Percentiles rank a stretch among this genome's conserved stretches.
These are phyloP conservation scores for Aureobasidium sp. DNA, from an alignment of 2,329 filamentous ascomycete species.

Conservation along the genomic window DNA sequence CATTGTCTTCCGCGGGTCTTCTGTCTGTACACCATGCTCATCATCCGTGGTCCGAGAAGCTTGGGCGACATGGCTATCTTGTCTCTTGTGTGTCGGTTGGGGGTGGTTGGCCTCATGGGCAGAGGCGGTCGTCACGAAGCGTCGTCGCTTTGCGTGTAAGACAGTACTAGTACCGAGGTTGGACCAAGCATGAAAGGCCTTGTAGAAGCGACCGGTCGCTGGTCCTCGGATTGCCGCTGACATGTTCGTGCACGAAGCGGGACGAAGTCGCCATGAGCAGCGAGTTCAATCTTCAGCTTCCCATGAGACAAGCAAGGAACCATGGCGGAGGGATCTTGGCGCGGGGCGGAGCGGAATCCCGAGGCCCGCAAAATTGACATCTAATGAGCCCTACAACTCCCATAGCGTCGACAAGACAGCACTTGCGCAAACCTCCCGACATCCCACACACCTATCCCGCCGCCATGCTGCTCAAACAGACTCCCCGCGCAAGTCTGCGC, in stretches of 20 bases:
- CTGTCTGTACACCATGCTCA: not conserved
- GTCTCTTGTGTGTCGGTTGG: not conserved
- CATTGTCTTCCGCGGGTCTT: not conserved
- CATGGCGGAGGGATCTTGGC: not conserved
- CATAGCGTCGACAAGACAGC: not conserved
- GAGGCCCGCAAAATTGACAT: constrained; percentile 2
- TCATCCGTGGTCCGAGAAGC: not conserved
- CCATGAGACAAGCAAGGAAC: not conserved
- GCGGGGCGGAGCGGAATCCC: not conserved
- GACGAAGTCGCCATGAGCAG: not conserved
- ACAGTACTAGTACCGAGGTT: not conserved
- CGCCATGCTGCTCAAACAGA: constrained; percentile 7
- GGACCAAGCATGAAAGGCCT: constrained; percentile 37
- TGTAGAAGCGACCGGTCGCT: constrained; percentile 34
- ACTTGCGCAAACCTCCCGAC: not conserved
- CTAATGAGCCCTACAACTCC: not conserved
- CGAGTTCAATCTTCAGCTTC: not conserved
- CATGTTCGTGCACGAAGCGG: not conserved
- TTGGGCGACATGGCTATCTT: not conserved
- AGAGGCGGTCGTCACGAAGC: not conserved
- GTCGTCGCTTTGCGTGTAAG: not conserved
- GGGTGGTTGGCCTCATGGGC: not conserved
- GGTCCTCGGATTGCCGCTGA: not conserved
- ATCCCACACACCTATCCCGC: not conserved
- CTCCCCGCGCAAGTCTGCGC: constrained; percentile 5